Evolutionary conservation across 2,329 filamentous ascomycete genomes (phyloP), one percentile per base, ranked within the genome.

Genomic region (Westerdykella aurantiaca): DNA sequence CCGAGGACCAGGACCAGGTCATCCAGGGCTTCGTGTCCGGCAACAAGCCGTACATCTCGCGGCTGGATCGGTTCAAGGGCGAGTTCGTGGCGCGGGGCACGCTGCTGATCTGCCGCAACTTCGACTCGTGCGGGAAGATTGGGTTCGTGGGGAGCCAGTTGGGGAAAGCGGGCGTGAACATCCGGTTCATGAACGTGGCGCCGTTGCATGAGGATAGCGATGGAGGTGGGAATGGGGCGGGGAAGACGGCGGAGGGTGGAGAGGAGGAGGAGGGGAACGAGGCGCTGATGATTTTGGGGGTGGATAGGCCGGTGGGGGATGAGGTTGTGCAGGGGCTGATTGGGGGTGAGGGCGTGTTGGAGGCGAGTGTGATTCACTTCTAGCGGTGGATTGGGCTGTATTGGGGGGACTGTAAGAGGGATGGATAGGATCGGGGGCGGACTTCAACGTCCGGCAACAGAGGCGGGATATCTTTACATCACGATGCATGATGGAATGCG

Each of bases 51-150:
- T 85, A 81, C 64, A 90, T 93, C 55, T 84, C 80, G 22, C 79
- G 85, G 21, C 69, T 93, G 7, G 86, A 82, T 56, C 77, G 82
- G 1, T 93, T 91, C 69, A 79, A 77, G 33, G 85, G 85, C 0
- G 81, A 80, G 4, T 91, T 93, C 52, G 74, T 79, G 10, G 86
- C 86, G 0, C 78, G 85, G 46, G 86, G 86, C 0, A 87, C 80
- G 0, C 64, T 91, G 46, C 72, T 90, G n/a, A 83, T 91, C 46
- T 78, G 88, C 56, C 79, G 88, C 58, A 91, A 91, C 69, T 89
- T 86, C 57, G 86, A 93, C 59, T 77, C 82, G 50, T 85, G 85
- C 0, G 87, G 87, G 10, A 90, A 89, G 72, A 91, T 93, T 61
- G 87, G 87, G 2, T 80, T 81, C 31, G 86, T 93, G 2, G 87